Evolutionary conservation across 108 stramenopile species (phyloP), one percentile per base, ranked within the genome.

Genomic region (Licmophora abbreviata): DNA sequence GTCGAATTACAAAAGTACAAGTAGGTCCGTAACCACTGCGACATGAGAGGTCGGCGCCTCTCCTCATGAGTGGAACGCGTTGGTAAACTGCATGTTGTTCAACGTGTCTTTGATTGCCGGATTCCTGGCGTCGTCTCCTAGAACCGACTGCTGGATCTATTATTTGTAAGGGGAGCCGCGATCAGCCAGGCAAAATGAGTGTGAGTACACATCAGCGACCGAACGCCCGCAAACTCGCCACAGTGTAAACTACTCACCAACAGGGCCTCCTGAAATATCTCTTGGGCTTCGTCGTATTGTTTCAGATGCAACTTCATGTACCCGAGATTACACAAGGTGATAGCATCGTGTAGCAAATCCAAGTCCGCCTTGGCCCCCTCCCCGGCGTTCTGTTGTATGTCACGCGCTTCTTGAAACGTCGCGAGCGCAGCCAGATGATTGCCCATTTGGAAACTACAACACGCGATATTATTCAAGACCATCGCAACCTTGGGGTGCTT

Each of bases 381-480:
- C 9, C 29, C 49, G 29, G 49, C 29, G 12, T 18, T 42, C 35
- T 55, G 35, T 36, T 47, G 47, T 5, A 71, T 28, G 10, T 42
- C 60, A 0, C 21, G 27, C 10, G 70, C 70, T 51, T 65, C 64
- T 22, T 60, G 47, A 7, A 70, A 52, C 10, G 32, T 41, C 2
- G 21, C 11, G 35, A 51, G 23, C 10, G 69, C 69, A 18, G 25
- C 24, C 2, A 30, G 26, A 14, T 26, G 22, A 28, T 66, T 54
- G 9, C 54, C 54, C 44, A 59, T 47, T 33, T 54, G 51, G 44
- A 62, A 66, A 21, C 46, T 23, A 24, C 64, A 65, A 42, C 70
- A 71, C 17, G 55, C 59, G 29, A 71, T 71, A 46, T 71, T 66
- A 56, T 71, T 71, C 27, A 60, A 8, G 6, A 56, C 29, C 59